Percentiles rank a stretch among this genome's conserved stretches.
Conservation (phyloP, 352 stramenopile genomes). For the Pythium folliculosum region DNA sequence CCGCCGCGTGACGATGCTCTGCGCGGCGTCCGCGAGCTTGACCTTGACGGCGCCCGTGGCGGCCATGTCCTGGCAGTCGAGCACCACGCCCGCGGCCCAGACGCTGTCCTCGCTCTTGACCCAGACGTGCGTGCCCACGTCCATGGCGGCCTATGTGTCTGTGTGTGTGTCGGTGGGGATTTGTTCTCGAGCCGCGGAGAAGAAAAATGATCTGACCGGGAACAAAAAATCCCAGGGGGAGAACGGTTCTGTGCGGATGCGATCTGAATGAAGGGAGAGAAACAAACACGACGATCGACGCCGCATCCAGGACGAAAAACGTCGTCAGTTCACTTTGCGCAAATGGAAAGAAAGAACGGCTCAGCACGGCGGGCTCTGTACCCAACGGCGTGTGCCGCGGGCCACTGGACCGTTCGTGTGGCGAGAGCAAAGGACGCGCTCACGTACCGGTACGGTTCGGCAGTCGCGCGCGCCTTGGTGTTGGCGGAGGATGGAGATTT, state of each 20-base stretch:
- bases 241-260: too few relatives aligned
- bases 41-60: slow-evolving; percentile 45
- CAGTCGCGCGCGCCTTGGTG: too few relatives aligned
- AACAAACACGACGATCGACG: background rate
- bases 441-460: background rate
- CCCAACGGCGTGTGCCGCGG: background rate
- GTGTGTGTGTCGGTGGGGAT: background rate
- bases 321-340: slow-evolving; percentile 14
- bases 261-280: background rate
- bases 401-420: background rate
- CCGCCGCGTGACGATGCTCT: slow-evolving; percentile 42
- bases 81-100: slow-evolving; percentile 66
- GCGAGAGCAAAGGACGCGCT: background rate
- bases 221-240: too few relatives aligned
- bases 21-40: slow-evolving; percentile 39
- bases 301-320: too few relatives aligned
- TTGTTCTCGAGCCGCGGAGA: too few relatives aligned
- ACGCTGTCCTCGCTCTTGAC: slow-evolving; percentile 64
- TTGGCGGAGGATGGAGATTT: background rate
- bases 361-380: background rate
- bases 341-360: background rate
- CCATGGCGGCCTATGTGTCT: slow-evolving; percentile 48
- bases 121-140: slow-evolving; percentile 84
- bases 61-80: slow-evolving; percentile 59
- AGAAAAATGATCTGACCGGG: too few relatives aligned